phyloP scores from a whole-genome alignment of 176 grass and related monocot species.

The Carex myosuroides region DNA sequence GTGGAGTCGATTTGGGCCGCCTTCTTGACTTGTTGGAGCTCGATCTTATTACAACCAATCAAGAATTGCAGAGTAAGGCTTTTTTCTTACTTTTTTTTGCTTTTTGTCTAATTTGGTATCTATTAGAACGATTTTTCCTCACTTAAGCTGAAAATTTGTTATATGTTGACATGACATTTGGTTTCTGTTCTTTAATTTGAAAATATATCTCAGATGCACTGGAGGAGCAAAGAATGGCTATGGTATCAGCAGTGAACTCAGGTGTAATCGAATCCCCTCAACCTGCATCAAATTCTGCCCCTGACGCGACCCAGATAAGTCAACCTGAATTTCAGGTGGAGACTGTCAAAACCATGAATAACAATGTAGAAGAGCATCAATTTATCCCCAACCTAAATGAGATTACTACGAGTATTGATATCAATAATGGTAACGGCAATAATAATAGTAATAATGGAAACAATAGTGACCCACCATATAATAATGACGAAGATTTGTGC shows the following conservation, averaged over 20 bases:
- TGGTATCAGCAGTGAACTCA: conserved; percentile 48
- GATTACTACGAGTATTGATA: conserved; percentile 35
- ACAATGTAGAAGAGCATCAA: conserved; percentile 70
- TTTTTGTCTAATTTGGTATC: background rate
- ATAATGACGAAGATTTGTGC: conserved; percentile 40
- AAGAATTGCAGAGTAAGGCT: conserved; percentile 61
- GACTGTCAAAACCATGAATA: conserved; percentile 31
- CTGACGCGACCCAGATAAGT: conserved; percentile 20
- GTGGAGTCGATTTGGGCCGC: conserved; percentile 83
- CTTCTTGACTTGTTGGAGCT: conserved; percentile 97
- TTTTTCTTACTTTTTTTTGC: conserved; percentile 12
- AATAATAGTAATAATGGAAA: conserved; percentile 27
- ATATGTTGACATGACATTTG: conserved; percentile 23
- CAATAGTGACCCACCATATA: conserved; percentile 31
- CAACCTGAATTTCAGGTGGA: conserved; percentile 42
- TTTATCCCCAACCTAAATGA: conserved; percentile 71
- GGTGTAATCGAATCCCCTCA: conserved; percentile 58
- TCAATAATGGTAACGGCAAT: conserved; percentile 13
- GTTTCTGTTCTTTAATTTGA: background rate
- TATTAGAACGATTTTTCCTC: background rate
- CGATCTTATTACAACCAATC: conserved; percentile 87
- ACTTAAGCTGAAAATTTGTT: background rate
- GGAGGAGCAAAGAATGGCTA: conserved; percentile 57
- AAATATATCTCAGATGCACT: conserved; percentile 53
- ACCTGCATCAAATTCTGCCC: conserved; percentile 32